Percentiles rank a stretch among this genome's conserved stretches.
phyloP scores from a whole-genome alignment of 257 asterid genomes.

The Solanum gandarillasii region DNA sequence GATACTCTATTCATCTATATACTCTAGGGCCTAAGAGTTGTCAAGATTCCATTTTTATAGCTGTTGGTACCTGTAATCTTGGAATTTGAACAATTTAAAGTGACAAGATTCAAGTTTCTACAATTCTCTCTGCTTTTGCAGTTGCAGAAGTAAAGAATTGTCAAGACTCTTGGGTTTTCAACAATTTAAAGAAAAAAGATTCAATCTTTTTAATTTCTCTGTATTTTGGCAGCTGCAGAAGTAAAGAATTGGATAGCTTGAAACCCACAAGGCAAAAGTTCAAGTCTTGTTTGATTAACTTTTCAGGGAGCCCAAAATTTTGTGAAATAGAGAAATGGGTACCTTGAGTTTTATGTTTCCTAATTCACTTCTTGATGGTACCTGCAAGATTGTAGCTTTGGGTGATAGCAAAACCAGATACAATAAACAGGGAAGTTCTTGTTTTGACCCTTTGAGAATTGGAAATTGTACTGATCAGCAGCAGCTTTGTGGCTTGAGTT shows the following conservation, averaged over 20 bases:
- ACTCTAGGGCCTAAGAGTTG: background rate
- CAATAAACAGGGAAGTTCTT: conserved; percentile 2
- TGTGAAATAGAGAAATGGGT: conserved; percentile 23
- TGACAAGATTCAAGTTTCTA: background rate
- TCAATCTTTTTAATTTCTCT: conserved; percentile 1
- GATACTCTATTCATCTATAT: background rate
- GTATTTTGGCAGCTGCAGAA: background rate
- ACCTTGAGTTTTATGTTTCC: conserved; percentile 19
- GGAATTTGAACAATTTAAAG: background rate
- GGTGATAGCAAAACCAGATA: conserved; percentile 17
- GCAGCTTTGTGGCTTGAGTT: conserved; percentile 7
- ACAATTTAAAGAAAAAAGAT: background rate
- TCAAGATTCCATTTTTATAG: background rate
- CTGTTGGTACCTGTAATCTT: background rate
- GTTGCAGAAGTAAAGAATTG: background rate
- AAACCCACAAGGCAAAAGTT: conserved; percentile 3
- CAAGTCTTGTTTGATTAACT: background rate
- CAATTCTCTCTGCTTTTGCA: conserved; percentile 2
- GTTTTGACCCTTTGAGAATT: conserved; percentile 14
- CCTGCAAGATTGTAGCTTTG: conserved; percentile 14
- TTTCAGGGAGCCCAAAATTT: background rate
- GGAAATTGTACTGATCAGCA: conserved; percentile 1
- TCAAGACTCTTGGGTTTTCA: conserved; percentile 1
- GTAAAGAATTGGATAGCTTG: background rate
- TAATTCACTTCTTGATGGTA: conserved; percentile 20